phyloP scores from a whole-genome alignment of 73 alveolate species.

The Blepharisma japonicum region DNA sequence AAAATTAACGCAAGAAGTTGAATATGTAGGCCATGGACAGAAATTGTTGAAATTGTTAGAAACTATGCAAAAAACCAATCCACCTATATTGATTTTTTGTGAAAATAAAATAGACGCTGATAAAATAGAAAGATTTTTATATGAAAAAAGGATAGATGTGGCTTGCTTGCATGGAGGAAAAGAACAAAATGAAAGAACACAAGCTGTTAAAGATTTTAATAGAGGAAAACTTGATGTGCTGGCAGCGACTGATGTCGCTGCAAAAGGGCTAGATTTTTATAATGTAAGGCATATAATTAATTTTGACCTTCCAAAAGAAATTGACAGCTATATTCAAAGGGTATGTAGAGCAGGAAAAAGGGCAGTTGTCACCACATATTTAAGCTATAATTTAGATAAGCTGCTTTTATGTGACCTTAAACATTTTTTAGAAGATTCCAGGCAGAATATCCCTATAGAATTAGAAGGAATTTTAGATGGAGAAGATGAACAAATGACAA shows the following conservation, averaged over 20 bases:
- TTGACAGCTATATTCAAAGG: conserved; percentile 54
- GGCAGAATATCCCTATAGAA: background rate
- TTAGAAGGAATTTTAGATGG: background rate
- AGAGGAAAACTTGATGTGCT: conserved; percentile 67
- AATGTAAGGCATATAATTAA: conserved; percentile 78
- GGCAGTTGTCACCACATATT: conserved; percentile 13
- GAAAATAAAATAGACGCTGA: conserved; percentile 52
- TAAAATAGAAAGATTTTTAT: conserved; percentile 47
- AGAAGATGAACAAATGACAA: too few relatives aligned
- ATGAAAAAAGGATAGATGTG: conserved; percentile 41
- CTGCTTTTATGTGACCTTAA: background rate
- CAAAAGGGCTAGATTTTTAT: conserved; percentile 80
- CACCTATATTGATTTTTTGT: conserved; percentile 63
- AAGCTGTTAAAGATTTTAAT: conserved; percentile 62
- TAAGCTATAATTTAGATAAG: background rate
- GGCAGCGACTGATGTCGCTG: conserved; percentile 90
- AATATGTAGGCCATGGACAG: conserved; percentile 52
- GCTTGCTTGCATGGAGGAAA: conserved; percentile 61
- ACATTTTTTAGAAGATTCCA: background rate
- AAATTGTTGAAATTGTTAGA: conserved; percentile 53
- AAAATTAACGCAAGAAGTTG: conserved; percentile 40
- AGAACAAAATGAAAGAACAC: conserved; percentile 60
- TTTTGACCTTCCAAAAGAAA: conserved; percentile 84
- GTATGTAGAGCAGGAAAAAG: conserved; percentile 53
- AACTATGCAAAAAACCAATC: conserved; percentile 55